phyloP scores from a whole-genome alignment of 176 grass and related monocot species.

The Musa schizocarpa region DNA sequence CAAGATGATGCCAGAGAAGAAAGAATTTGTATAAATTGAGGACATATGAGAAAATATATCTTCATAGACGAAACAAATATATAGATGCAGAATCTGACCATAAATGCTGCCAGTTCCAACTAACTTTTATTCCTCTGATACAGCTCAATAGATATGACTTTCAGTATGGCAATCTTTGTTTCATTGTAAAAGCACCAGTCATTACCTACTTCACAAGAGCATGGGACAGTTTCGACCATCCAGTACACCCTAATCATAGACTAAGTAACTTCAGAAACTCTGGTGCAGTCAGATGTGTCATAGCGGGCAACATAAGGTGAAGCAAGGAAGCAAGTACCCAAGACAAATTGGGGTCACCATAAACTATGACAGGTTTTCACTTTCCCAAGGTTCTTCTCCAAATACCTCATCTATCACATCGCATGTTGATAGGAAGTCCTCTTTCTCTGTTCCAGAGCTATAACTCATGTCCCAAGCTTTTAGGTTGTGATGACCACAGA shows the following conservation, averaged over 20 bases:
- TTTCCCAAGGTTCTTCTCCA: slow-evolving; percentile 41
- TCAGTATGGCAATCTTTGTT: too few species aligned
- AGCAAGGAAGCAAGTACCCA: neutral
- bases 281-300: neutral
- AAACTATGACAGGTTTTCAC: slow-evolving; percentile 8
- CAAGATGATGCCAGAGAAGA: too few species aligned
- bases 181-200: too few species aligned
- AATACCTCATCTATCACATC: slow-evolving; percentile 85
- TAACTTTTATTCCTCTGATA: too few species aligned
- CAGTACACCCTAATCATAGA: neutral
- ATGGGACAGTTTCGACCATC: neutral
- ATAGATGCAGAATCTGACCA: too few species aligned
- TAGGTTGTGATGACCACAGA: slow-evolving; percentile 30
- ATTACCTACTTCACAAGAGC: too few species aligned
- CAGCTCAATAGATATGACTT: too few species aligned
- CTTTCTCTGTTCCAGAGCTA: slow-evolving; percentile 29
- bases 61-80: too few species aligned
- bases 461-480: slow-evolving; percentile 53
- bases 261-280: neutral
- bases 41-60: too few species aligned
- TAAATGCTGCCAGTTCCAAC: too few species aligned
- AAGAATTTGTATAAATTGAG: too few species aligned
- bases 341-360: too few species aligned
- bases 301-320: neutral
- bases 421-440: slow-evolving; percentile 55